Evolutionary conservation across 352 stramenopile genomes (phyloP).

Genomic region (Phytophthora sp.): DNA sequence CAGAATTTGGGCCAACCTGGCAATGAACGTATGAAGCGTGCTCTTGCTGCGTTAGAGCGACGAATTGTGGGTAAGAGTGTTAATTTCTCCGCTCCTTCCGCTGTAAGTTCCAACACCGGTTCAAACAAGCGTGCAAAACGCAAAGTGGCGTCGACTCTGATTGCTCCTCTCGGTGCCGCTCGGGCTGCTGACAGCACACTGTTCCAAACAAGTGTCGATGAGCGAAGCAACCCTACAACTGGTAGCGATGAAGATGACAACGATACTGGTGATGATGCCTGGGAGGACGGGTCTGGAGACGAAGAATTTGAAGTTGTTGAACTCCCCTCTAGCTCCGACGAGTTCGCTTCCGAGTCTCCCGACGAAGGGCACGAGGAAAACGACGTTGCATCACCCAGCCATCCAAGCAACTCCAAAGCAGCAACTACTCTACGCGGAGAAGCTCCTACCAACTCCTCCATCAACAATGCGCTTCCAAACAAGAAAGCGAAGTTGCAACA

Average conservation of each 20-base stretch:
- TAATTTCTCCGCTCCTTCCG: not conserved
- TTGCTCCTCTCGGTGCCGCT: slow-evolving; percentile 20
- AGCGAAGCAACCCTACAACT: not conserved
- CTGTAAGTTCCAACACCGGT: not conserved
- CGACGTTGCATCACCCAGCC: too few species aligned
- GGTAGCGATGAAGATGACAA: slow-evolving; percentile 8
- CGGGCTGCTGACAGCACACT: not conserved
- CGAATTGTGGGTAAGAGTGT: slow-evolving; percentile 63
- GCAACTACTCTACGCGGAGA: not conserved
- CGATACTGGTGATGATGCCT: slow-evolving; percentile 31
- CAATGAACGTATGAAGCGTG: slow-evolving; percentile 57
- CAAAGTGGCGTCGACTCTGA: slow-evolving; percentile 26
- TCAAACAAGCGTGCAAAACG: slow-evolving; percentile 20
- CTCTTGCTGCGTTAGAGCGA: slow-evolving; percentile 68
- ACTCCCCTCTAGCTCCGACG: slow-evolving; percentile 61
- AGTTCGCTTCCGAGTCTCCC: slow-evolving; percentile 22
- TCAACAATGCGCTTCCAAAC: slow-evolving; percentile 29
- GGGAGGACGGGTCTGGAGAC: slow-evolving; percentile 41
- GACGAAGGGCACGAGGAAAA: slow-evolving; percentile 29
- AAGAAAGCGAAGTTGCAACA: slow-evolving; percentile 55
- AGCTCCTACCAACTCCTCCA: not conserved
- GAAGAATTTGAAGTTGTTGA: slow-evolving; percentile 82
- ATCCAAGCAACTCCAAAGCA: not conserved
- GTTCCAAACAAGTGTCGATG: not conserved
- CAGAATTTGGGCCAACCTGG: slow-evolving; percentile 52